Base-by-base conservation (phyloP, 2,329 filamentous ascomycete species). In the Verticillium isaacii region DNA sequence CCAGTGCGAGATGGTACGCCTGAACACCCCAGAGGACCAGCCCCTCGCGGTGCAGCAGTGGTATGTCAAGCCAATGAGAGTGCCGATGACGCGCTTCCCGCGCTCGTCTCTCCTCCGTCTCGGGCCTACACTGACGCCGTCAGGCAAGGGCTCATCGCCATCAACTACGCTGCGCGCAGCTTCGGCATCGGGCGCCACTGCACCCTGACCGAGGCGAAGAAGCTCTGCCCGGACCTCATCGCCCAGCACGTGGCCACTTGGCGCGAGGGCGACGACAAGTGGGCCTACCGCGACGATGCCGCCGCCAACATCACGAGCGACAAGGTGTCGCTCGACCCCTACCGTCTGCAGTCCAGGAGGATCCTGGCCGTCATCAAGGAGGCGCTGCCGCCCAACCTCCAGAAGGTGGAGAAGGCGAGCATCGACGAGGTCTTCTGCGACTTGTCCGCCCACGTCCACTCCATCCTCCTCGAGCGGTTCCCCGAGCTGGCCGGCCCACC, bases 371-470 rank as follows among this genome's bases (percentile, higher is more conserved):
- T 87, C 61, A 91, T 98, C 71, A 94, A 93, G 71, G 89, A 90
- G 5, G 79, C 80, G 37, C 76, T 97, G 55, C 89, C 90, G 1
- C 72, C 82, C 0, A 75, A 84, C 54, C 73, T 87, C 64, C 90
- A 92, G 72, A 87, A 83, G 69, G 86, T 97, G 55, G 94, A 99
- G 78, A 99, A 98, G 73, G 95, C 94, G 19, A 89, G 92, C 70
- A 91, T 98, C 61, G 95, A 99, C 72, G 95, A 99, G 75, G 93
- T 97, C 9, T 99, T 97, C 71, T 79, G 98, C 63, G 95, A 99
- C 75, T 76, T 99, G 58, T 96, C 92, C 11, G 89, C 90, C 0
- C 90, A 97, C 64, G 84, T 97, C 3, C 91, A 96, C 73, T 82
- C 82, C 2, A 81, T 90, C 32, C 77, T 99, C 57, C 75, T 97